These are phyloP conservation scores for Sporisorium scitamineum DNA, from an alignment of 1,284 basidiomycete genomes.

Conservation along the genomic window DNA sequence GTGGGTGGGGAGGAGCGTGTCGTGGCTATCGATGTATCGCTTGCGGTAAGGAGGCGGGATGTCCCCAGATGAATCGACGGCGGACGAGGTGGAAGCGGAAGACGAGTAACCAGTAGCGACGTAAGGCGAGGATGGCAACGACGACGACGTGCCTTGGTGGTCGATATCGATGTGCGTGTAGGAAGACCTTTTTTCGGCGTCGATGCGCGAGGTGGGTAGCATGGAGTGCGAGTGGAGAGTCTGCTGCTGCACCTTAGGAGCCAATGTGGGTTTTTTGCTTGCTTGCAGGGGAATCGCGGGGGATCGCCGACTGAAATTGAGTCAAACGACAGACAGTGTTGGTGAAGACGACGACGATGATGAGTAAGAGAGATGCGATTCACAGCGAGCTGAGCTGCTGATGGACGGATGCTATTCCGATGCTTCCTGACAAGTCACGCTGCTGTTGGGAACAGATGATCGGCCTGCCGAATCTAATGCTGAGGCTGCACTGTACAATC, in stretches of 20 bases:
- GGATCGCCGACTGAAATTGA: neutral
- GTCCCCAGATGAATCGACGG: slow-evolving; percentile 22
- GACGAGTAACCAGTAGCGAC: slow-evolving; percentile 20
- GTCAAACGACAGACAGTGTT: neutral
- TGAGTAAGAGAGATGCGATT: neutral
- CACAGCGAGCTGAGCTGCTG: neutral
- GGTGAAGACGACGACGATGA: neutral
- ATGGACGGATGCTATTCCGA: neutral
- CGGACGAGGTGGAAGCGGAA: slow-evolving; percentile 10
- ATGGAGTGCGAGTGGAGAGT: slow-evolving; percentile 28
- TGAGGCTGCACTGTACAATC: neutral
- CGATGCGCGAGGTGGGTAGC: slow-evolving; percentile 41
- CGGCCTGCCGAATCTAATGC: slow-evolving; percentile 22
- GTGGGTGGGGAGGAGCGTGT: slow-evolving; percentile 42
- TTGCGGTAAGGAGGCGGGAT: slow-evolving; percentile 43
- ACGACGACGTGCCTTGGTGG: slow-evolving; percentile 7
- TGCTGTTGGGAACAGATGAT: neutral
- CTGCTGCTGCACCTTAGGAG: neutral
- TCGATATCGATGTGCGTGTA: slow-evolving; percentile 33
- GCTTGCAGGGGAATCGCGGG: neutral
- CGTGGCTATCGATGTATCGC: slow-evolving; percentile 45
- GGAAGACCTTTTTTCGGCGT: slow-evolving; percentile 43
- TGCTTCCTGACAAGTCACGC: no score
- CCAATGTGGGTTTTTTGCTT: slow-evolving; percentile 1
- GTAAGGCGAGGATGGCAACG: slow-evolving; percentile 8